Percentiles rank a stretch among this genome's conserved stretches.
These are phyloP conservation scores for Porcisia deanei DNA, from an alignment of 208 protist species.

Conservation along the genomic window DNA sequence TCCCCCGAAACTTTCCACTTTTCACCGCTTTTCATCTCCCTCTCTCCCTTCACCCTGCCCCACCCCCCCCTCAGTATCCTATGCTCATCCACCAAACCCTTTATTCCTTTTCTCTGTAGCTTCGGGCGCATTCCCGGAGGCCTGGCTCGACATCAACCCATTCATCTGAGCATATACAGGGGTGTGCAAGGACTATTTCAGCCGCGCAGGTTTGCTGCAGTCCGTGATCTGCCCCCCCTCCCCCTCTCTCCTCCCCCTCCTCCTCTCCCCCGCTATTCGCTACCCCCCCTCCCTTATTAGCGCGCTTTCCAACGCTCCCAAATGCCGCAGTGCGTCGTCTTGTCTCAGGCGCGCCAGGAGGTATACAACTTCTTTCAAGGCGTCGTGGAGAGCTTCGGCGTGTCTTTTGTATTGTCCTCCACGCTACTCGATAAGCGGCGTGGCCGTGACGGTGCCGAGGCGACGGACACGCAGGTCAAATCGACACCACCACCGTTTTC, in stretches of 20 bases:
- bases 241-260: neutral
- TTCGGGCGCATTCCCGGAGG: neutral
- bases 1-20: neutral
- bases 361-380: conserved; percentile 25
- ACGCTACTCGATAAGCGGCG: neutral
- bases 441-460: neutral
- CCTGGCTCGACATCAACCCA: neutral
- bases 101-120: neutral
- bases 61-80: neutral
- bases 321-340: neutral
- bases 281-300: neutral
- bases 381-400: conserved; percentile 31
- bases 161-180: neutral
- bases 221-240: neutral
- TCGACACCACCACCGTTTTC: neutral
- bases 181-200: neutral
- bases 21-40: neutral
- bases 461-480: neutral
- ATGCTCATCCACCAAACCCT: neutral
- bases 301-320: neutral
- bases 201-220: neutral
- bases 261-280: neutral
- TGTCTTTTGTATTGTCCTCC: conserved; percentile 1
- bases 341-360: conserved; percentile 17
- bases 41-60: neutral